Percentiles rank a stretch among this genome's conserved stretches.
phyloP scores from a whole-genome alignment of 768 basidiomycete species.

The Neoboletus subvelutipes region DNA sequence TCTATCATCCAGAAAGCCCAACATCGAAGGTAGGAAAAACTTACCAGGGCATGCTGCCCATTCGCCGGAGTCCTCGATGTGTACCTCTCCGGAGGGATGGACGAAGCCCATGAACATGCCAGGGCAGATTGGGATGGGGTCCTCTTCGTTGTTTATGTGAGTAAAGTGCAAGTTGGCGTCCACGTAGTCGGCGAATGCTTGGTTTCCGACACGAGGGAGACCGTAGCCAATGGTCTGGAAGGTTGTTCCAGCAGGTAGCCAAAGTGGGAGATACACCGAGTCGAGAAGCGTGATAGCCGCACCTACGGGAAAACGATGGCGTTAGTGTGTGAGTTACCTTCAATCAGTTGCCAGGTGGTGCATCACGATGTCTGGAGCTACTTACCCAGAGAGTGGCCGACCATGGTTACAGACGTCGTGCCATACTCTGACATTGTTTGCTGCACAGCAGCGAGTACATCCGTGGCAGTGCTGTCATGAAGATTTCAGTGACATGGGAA shows the following conservation, averaged over 20 bases:
- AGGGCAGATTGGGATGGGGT: slow-evolving; percentile 39
- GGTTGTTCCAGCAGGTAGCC: slow-evolving; percentile 32
- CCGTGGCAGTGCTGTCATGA: slow-evolving; percentile 36
- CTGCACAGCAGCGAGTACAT: slow-evolving; percentile 46
- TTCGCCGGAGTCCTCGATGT: slow-evolving; percentile 42
- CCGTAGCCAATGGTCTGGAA: slow-evolving; percentile 36
- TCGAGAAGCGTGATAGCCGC: slow-evolving; percentile 41
- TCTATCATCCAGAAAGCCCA: not conserved
- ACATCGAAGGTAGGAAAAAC: not conserved
- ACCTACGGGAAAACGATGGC: slow-evolving; percentile 16
- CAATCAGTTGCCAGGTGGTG: not conserved
- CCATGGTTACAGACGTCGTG: slow-evolving; percentile 41
- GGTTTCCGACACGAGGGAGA: slow-evolving; percentile 50
- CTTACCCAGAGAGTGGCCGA: slow-evolving; percentile 45
- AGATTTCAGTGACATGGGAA: not conserved
- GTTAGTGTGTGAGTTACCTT: not conserved
- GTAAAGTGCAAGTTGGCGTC: slow-evolving; percentile 46
- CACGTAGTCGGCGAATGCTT: slow-evolving; percentile 57
- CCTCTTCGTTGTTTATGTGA: slow-evolving; percentile 54
- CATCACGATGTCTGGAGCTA: not conserved
- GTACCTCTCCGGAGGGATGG: slow-evolving; percentile 43
- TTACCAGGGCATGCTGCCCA: slow-evolving; percentile 59
- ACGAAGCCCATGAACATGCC: slow-evolving; percentile 38
- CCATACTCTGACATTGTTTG: slow-evolving; percentile 36
- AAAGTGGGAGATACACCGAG: slow-evolving; percentile 40